phyloP scores from a whole-genome alignment of 2,329 filamentous ascomycete species.

The Claviceps fusiformis region DNA sequence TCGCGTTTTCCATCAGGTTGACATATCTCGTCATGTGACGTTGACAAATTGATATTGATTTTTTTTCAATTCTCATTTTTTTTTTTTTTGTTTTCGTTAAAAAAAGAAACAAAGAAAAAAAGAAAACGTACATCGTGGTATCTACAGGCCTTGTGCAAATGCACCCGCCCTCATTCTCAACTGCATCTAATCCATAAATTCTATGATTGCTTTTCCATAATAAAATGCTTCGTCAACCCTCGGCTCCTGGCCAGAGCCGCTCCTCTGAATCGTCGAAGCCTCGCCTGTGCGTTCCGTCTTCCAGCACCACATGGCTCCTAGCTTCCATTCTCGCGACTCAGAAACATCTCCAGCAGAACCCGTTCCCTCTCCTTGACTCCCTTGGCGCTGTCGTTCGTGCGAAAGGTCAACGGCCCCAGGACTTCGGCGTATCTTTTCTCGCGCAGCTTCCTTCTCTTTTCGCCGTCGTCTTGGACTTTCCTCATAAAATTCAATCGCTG shows the following conservation, averaged over 20 bases:
- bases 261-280: neutral
- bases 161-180: neutral
- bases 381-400: conserved; percentile 41
- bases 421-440: conserved; percentile 51
- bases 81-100: no score
- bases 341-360: conserved; percentile 56
- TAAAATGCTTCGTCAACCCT: neutral
- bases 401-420: conserved; percentile 51
- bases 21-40: neutral
- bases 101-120: no score
- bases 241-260: neutral
- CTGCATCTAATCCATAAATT: neutral
- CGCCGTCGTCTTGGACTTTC: conserved; percentile 15
- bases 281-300: neutral
- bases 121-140: neutral
- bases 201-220: neutral
- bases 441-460: conserved; percentile 38
- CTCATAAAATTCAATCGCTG: conserved; percentile 33
- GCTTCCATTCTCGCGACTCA: conserved; percentile 20
- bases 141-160: neutral
- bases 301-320: conserved; percentile 13
- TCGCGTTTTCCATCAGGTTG: neutral
- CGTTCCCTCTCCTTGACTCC: conserved; percentile 49
- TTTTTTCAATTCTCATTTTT: no score
- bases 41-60: neutral